phyloP scores from a whole-genome alignment of 345 rosid species.

The Laguncularia racemosa region DNA sequence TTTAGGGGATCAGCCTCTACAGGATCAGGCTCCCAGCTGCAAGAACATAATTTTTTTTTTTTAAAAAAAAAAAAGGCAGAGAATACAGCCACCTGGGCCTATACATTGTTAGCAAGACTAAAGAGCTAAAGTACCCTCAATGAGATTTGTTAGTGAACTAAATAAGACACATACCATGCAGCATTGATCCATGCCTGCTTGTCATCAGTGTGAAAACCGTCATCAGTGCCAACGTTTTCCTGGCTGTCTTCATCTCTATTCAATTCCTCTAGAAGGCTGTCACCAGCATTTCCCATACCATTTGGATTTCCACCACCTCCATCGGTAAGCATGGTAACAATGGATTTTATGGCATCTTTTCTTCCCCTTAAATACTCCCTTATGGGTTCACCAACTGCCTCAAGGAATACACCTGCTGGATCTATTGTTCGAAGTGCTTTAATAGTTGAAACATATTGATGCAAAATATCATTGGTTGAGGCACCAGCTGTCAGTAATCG shows the following conservation, averaged over 20 bases:
- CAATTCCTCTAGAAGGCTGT: conserved; percentile 95
- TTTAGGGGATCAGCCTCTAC: conserved; percentile 83
- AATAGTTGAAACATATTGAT: conserved; percentile 93
- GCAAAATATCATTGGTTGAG: conserved; percentile 98
- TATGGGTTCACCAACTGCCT: conserved; percentile 95
- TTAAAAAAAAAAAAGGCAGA: neutral
- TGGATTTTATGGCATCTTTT: conserved; percentile 93
- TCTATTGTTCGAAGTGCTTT: conserved; percentile 92
- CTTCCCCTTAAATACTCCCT: conserved; percentile 86
- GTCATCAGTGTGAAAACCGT: conserved; percentile 76
- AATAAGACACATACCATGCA: conserved; percentile 33
- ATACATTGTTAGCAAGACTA: too few species aligned
- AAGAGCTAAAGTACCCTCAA: too few species aligned
- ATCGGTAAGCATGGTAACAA: conserved; percentile 97
- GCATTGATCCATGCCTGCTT: conserved; percentile 88
- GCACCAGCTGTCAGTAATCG: conserved; percentile 98
- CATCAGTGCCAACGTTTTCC: conserved; percentile 60
- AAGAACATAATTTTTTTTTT: conserved; percentile 4
- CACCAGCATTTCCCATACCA: conserved; percentile 82
- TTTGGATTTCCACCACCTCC: conserved; percentile 78
- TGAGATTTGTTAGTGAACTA: neutral
- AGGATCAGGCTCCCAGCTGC: conserved; percentile 99
- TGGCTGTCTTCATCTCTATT: conserved; percentile 88
- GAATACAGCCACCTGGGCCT: too few species aligned
- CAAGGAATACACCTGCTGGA: conserved; percentile 90